phyloP scores from a whole-genome alignment of 2,329 filamentous ascomycete species.

The Nothomitra cinnamomea region DNA sequence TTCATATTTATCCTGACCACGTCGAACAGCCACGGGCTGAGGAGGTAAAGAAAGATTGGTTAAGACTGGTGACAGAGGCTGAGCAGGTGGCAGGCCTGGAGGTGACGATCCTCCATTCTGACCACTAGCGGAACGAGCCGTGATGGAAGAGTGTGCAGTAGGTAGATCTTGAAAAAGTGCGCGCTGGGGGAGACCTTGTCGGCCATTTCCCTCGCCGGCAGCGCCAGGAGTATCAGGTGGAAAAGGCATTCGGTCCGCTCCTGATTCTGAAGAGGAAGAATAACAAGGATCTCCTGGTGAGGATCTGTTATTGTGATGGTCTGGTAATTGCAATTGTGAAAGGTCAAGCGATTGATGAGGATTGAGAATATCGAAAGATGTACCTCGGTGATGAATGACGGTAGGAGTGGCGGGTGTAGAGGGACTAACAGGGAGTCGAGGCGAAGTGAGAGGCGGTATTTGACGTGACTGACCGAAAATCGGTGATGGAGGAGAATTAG shows the following conservation, averaged over 20 bases:
- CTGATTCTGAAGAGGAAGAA: background rate
- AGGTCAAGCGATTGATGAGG: conserved; percentile 21
- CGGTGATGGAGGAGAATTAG: conserved; percentile 4
- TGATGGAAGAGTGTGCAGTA: conserved; percentile 1
- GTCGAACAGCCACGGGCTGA: background rate
- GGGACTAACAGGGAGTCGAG: conserved; percentile 14
- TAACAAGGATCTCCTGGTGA: background rate
- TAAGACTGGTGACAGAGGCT: background rate
- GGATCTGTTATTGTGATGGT: background rate
- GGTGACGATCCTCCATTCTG: background rate
- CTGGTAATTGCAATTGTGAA: conserved; percentile 22
- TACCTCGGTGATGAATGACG: conserved; percentile 22
- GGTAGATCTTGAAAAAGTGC: conserved; percentile 3
- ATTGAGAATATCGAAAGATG: conserved; percentile 24
- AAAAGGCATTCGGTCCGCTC: background rate
- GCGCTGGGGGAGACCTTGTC: background rate
- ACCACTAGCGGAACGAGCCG: background rate
- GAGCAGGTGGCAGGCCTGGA: background rate
- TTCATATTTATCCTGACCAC: background rate
- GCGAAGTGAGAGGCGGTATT: background rate
- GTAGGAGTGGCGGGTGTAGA: conserved; percentile 22
- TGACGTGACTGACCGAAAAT: conserved; percentile 2
- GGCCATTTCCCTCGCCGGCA: background rate
- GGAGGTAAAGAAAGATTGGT: background rate
- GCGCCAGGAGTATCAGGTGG: background rate